Evolutionary conservation across 768 basidiomycete species (phyloP), one percentile per base, ranked within the genome.

Genomic region (Termitomyces heimii): DNA sequence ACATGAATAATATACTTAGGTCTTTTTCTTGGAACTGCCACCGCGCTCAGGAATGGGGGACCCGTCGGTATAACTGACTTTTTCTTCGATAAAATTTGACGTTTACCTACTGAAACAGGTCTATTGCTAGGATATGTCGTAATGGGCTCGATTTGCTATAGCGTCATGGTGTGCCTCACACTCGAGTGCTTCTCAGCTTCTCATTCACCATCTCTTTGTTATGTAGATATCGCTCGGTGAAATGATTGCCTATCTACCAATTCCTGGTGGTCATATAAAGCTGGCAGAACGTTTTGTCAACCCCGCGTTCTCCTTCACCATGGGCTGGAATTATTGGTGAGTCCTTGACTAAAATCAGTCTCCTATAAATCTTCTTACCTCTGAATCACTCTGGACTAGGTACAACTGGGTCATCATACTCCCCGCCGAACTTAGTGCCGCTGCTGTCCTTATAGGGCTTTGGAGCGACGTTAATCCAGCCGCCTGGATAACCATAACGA

Each of bases 251-350:
- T 92, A 78, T 68, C 77, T 93, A 5, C 91, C 91, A 0, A 77
- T 93, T 50, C 78, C 88, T 28, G 91, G 91, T 56, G 91, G 82
- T 2, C 89, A 92, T 63, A 91, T 92, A 69, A 89, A 77, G 58
- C 72, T 93, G 18, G 85, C 91, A 0, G 90, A 87, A 67, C 87
- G 91, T 32, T 94, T 93, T 64, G 85, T 93, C 8, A 82, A 90
- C 59, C 86, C 83, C 16, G 86, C 88, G 1, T 74, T 89, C 58
- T 87, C 88, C 2, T 79, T 81, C 58, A 72, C 78, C 0, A 76
- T 80, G 79, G 78, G 78, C 35, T 80, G 77, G 78, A 80, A 79
- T 59, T 80, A 79, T 61, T 77, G 76, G 78, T 73, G 58, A 34
- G 50, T 29, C 18, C 48, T 12, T 54, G 9, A 22, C 26, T 29